These are phyloP conservation scores for Lumnitzera racemosa DNA, from an alignment of 345 rosid species.

Conservation along the genomic window DNA sequence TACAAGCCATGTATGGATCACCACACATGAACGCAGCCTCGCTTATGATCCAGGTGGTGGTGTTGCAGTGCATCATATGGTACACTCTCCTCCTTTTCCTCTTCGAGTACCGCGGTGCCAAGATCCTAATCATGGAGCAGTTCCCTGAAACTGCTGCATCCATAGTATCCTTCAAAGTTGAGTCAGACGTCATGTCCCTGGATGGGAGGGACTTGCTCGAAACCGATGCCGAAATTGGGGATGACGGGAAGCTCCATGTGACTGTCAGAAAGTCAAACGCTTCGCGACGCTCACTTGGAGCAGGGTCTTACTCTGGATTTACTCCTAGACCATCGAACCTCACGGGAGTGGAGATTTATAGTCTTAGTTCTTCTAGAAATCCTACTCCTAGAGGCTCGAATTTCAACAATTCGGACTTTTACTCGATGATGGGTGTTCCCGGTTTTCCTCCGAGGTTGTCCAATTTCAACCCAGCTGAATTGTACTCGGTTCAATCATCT, in stretches of 20 bases:
- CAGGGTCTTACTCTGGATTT: constrained; percentile 43
- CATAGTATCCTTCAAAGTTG: constrained; percentile 85
- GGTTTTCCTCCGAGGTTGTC: constrained; percentile 55
- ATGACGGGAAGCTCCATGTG: constrained; percentile 88
- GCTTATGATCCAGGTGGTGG: constrained; percentile 83
- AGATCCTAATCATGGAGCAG: constrained; percentile 81
- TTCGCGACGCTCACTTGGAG: constrained; percentile 56
- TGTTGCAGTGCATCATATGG: constrained; percentile 95
- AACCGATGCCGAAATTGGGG: constrained; percentile 78
- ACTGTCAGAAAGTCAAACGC: constrained; percentile 84
- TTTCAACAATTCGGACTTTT: constrained; percentile 80
- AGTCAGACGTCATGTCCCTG: constrained; percentile 79
- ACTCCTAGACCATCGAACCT: constrained; percentile 90
- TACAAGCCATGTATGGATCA: constrained; percentile 82
- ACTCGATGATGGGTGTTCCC: constrained; percentile 79
- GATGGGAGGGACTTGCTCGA: constrained; percentile 74
- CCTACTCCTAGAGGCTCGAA: constrained; percentile 91
- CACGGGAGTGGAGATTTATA: constrained; percentile 90
- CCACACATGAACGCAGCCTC: constrained; percentile 45
- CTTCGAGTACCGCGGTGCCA: constrained; percentile 90
- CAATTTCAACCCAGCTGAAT: constrained; percentile 72
- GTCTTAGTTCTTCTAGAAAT: constrained; percentile 67
- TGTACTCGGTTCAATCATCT: constrained; percentile 82
- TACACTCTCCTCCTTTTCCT: constrained; percentile 83
- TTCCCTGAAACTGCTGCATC: constrained; percentile 92